Base-by-base conservation (phyloP, 257 asterid species). In the Salvia rosmarinus region DNA sequence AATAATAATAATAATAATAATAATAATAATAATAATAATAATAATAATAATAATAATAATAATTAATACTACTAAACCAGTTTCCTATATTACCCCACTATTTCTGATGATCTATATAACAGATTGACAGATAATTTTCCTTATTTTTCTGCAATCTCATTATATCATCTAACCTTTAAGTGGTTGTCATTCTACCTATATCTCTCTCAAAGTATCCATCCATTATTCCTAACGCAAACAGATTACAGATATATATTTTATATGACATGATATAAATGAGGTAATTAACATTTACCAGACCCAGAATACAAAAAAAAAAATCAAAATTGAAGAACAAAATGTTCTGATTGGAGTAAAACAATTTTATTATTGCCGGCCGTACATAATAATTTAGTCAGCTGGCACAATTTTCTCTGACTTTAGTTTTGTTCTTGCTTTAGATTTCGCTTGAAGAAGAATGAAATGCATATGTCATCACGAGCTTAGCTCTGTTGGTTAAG, bases 311-410 rank as follows among this genome's bases (percentile, higher is more conserved):
- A 1, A 5, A 47, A 47, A 47, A 3, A n/a, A n/a, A 47, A 1
- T 47, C 21, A 7, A n/a, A 61, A 4, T 16, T 37, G 5, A 39
- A 37, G 3, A 51, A 17, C 6, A 34, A 60, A 34, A 13, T 17
- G 9, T 39, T 1, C 2, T 16, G n/a, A 28, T 28, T 4, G 34
- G 25, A 17, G 9, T 34, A 68, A 6, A 16, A 51, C 8, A n/a
- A 19, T n/a, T 51, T 34, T 30, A 12, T 25, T 32, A 34, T 16
- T 68, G 73, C 73, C 73, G 73, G 64, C 70, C 70, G n/a, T 64
- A 21, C 9, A 42, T 6, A 21, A 19, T 19, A 40, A 62, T 37
- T 40, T 30, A n/a, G n/a, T n/a, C n/a, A n/a, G n/a, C n/a, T n/a
- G n/a, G n/a, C n/a, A 14, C 54, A 17, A 3, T 5, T 47, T 43